phyloP scores from a whole-genome alignment of 2,329 filamentous ascomycete species.

The Sporothrix globosa region DNA sequence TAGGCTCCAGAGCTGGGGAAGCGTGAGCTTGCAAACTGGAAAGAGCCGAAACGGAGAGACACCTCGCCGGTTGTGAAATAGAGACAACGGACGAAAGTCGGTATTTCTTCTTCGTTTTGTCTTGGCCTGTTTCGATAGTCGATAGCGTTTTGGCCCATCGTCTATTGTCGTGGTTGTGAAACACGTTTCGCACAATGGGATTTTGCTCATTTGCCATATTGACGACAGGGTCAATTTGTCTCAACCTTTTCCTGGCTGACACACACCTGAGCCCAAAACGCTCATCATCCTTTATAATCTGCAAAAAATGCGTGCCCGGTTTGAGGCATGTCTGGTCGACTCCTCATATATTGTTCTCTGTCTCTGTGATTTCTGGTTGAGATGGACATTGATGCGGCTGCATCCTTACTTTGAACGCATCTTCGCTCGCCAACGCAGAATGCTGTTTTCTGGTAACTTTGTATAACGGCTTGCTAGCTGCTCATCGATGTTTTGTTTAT shows the following conservation, averaged over 20 bases:
- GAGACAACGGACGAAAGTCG: not conserved
- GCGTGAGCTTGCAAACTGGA: not conserved
- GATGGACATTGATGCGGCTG: not conserved
- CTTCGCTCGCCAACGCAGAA: not conserved
- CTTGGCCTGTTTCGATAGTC: not conserved
- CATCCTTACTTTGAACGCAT: not conserved
- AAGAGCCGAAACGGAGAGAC: slow-evolving; percentile 8
- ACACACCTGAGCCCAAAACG: not conserved
- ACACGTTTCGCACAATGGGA: slow-evolving; percentile 23
- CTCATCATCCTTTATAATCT: not conserved
- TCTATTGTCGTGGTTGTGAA: not conserved
- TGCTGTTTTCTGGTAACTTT: not conserved
- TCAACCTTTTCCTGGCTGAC: not conserved
- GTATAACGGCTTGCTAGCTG: not conserved
- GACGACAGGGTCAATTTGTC: not conserved
- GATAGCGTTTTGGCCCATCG: not conserved
- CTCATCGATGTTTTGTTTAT: slow-evolving; percentile 26
- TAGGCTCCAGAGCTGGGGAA: not conserved
- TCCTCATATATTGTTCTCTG: not conserved
- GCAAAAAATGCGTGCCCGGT: slow-evolving; percentile 21
- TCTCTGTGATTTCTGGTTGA: slow-evolving; percentile 20
- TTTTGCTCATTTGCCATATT: slow-evolving; percentile 7
- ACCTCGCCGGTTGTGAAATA: not conserved
- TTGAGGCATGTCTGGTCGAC: slow-evolving; percentile 4
- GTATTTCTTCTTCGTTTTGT: not conserved